Conservation (phyloP, 371 early-diverging fungal genomes). For the Mucor sp. region DNA sequence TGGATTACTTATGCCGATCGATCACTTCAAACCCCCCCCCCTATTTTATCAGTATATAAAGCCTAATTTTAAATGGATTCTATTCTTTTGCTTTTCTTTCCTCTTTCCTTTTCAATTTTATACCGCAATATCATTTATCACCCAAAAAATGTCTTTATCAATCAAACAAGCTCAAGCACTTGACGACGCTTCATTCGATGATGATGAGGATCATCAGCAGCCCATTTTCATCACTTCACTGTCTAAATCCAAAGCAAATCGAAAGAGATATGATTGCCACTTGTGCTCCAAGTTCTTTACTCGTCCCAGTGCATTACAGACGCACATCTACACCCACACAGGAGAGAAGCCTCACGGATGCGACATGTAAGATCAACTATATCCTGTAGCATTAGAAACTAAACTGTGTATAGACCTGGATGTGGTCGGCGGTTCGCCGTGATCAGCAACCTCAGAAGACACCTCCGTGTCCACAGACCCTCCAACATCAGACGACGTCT, state of each 20-base stretch:
- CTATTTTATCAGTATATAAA: neutral
- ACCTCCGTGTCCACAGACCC: constrained; percentile 37
- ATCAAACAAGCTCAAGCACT: neutral
- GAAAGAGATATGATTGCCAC: constrained; percentile 54
- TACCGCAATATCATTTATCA: neutral
- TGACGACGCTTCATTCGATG: neutral
- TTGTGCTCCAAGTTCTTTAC: constrained; percentile 71
- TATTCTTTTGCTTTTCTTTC: neutral
- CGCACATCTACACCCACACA: constrained; percentile 77
- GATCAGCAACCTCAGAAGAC: constrained; percentile 45
- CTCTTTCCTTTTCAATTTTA: neutral
- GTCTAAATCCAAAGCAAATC: neutral
- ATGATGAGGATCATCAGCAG: neutral
- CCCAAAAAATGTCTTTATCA: neutral
- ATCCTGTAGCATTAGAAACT: neutral
- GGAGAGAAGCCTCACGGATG: constrained; percentile 79
- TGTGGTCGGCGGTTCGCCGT: constrained; percentile 47
- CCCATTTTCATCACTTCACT: neutral
- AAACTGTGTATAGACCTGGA: constrained; percentile 22
- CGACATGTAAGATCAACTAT: constrained; percentile 27
- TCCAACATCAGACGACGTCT: constrained; percentile 19
- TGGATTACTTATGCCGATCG: constrained; percentile 5
- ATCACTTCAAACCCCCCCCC: neutral
- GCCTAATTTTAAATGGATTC: no score
- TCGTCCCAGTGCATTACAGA: constrained; percentile 73